Evolutionary conservation across 495 filamentous ascomycete species (phyloP), one percentile per base, ranked within the genome.

Genomic region (Cladorrhinum samala): DNA sequence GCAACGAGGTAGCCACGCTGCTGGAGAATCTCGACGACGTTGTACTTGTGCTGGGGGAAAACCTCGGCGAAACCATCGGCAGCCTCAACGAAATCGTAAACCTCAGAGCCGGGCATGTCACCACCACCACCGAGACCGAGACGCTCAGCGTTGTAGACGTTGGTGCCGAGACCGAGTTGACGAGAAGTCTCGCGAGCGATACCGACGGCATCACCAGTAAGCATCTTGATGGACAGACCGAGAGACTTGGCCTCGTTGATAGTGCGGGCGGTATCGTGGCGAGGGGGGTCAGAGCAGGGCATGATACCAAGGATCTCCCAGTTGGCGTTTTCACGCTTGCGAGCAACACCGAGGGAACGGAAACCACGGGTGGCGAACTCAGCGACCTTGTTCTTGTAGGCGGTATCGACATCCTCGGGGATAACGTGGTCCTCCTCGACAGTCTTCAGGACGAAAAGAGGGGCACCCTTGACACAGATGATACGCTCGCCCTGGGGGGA

Each of bases 11-110:
- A 92, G 61, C 91, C 91, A 78, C 91, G 88, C 73, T 95, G 88
- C 73, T 96, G 91, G 24, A 96, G 84, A 74, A 95, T 94, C 71
- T 95, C 88, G 59, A 96, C 91, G 64, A 96, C 91, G 60, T 95
- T 91, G 73, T 92, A 95, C 79, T 96, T 96, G 77, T 96, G 91
- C 72, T 96, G 89, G 52, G 91, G 91, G 79, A 95, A 96, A 39
- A 96, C 91, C 71, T 96, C 91, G 61, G 87, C 87, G 70, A 95
- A 95, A 69, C 91, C 91, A 80, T 96, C 91, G 44, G 91, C 91
- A 73, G 82, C 87, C 77, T 95, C 90, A 56, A 94, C 91, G 75
- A 94, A 93, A 72, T 95, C 89, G 70, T 91, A 91, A 46, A 95
- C 83, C 70, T 93, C 85, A 61, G 90, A 94, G 63, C 89, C 89